Percentiles rank a stretch among this genome's conserved stretches.
phyloP scores from a whole-genome alignment of 1,139 yeast species.

The Geotrichum europaeum region DNA sequence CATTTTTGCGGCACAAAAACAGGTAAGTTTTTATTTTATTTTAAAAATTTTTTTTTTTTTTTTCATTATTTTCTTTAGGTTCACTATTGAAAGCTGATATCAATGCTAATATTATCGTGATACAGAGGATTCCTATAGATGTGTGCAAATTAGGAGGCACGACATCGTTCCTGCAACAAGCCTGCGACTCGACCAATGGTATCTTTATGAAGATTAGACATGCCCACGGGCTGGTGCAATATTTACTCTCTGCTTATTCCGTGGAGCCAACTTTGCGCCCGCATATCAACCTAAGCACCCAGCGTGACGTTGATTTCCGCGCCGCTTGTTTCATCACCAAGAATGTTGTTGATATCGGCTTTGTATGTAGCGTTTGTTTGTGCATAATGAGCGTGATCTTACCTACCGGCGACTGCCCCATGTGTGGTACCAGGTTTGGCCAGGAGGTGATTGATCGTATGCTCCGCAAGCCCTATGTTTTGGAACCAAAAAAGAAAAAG shows the following conservation, averaged over 20 bases:
- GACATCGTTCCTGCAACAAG: conserved; percentile 88
- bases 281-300: conserved; percentile 73
- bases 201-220: conserved; percentile 69
- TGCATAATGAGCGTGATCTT: conserved; percentile 54
- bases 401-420: conserved; percentile 52
- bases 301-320: conserved; percentile 81
- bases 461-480: conserved; percentile 50
- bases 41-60: background rate
- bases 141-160: conserved; percentile 76
- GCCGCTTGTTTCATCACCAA: conserved; percentile 94
- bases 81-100: background rate
- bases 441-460: conserved; percentile 51
- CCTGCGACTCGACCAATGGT: conserved; percentile 92
- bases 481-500: conserved; percentile 40
- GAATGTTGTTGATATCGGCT: conserved; percentile 84
- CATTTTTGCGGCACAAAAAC: conserved; percentile 91
- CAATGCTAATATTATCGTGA: background rate
- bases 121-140: conserved; percentile 68
- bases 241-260: conserved; percentile 55
- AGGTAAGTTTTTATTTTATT: conserved; percentile 33
- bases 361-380: conserved; percentile 90
- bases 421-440: conserved; percentile 60
- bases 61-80: background rate
- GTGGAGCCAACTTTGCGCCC: conserved; percentile 79
- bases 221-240: conserved; percentile 75